Evolutionary conservation across 768 basidiomycete species (phyloP).

Genomic region (Lactarius deliciosus): DNA sequence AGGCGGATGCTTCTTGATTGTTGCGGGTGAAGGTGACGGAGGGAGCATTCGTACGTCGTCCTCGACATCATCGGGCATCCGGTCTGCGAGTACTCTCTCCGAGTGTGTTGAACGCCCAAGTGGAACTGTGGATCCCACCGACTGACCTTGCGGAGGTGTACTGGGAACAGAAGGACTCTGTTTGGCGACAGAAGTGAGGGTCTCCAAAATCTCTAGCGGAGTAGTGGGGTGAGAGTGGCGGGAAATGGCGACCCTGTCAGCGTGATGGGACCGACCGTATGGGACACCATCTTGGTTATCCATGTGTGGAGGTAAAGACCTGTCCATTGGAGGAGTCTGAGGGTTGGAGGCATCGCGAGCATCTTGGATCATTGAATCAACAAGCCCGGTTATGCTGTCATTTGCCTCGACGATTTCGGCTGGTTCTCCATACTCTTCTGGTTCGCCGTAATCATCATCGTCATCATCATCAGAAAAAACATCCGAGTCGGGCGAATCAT

Average conservation of each 20-base stretch:
- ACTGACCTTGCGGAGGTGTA: slow-evolving; percentile 27
- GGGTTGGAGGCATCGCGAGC: slow-evolving; percentile 40
- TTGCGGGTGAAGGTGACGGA: slow-evolving; percentile 50
- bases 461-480: slow-evolving; percentile 44
- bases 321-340: slow-evolving; percentile 43
- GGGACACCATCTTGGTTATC: slow-evolving; percentile 65
- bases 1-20: slow-evolving; percentile 25
- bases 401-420: slow-evolving; percentile 37
- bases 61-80: slow-evolving; percentile 37
- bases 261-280: slow-evolving; percentile 62
- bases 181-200: slow-evolving; percentile 9
- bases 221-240: slow-evolving; percentile 34
- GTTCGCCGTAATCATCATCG: slow-evolving; percentile 31
- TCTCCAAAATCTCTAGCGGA: slow-evolving; percentile 20
- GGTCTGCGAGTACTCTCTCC: slow-evolving; percentile 36
- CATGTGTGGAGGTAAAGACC: slow-evolving; percentile 49
- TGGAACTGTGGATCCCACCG: slow-evolving; percentile 35
- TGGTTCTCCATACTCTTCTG: slow-evolving; percentile 25
- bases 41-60: slow-evolving; percentile 47
- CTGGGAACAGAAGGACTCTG: slow-evolving; percentile 30
- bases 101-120: slow-evolving; percentile 42
- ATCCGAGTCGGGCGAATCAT: slow-evolving; percentile 43
- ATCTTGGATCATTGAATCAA: slow-evolving; percentile 64
- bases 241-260: slow-evolving; percentile 50
- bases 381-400: slow-evolving; percentile 66